Conservation (phyloP, 2,329 filamentous ascomycete genomes). For the Colletotrichum viniferum region DNA sequence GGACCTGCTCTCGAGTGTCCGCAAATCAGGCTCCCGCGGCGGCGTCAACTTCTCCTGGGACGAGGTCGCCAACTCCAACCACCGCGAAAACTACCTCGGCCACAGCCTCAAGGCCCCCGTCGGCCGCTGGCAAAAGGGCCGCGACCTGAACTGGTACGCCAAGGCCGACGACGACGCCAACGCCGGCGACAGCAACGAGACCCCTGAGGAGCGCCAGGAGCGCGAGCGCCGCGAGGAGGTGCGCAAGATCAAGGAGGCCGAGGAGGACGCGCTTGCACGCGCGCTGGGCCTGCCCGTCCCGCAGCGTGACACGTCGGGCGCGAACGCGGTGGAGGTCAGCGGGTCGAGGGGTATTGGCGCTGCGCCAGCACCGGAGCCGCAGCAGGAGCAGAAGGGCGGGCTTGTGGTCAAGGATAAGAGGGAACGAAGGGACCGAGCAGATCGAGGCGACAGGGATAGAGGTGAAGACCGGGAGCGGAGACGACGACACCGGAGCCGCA, state of each 20-base stretch:
- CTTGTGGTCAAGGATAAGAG: slow-evolving; percentile 25
- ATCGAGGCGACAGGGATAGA: slow-evolving; percentile 23
- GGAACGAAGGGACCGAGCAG: slow-evolving; percentile 15
- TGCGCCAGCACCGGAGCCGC: slow-evolving; percentile 21
- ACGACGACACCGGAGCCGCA: slow-evolving; percentile 40
- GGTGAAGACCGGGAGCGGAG: slow-evolving; percentile 35
- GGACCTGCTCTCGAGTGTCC: slow-evolving; percentile 92
- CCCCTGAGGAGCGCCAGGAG: slow-evolving; percentile 60
- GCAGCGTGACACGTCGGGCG: slow-evolving; percentile 59
- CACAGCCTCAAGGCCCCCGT: slow-evolving; percentile 93
- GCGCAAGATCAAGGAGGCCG: slow-evolving; percentile 82
- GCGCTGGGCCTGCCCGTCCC: slow-evolving; percentile 82
- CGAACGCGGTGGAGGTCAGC: slow-evolving; percentile 72
- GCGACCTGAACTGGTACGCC: slow-evolving; percentile 69
- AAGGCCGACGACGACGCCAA: slow-evolving; percentile 57
- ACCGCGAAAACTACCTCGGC: slow-evolving; percentile 89
- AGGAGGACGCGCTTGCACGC: slow-evolving; percentile 86
- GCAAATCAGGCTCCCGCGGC: slow-evolving; percentile 88
- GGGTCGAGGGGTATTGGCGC: slow-evolving; percentile 38
- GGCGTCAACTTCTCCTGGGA: slow-evolving; percentile 98
- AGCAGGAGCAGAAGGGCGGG: slow-evolving; percentile 21
- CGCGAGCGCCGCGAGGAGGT: slow-evolving; percentile 78
- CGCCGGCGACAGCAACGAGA: slow-evolving; percentile 58
- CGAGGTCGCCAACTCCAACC: slow-evolving; percentile 83
- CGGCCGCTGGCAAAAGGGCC: slow-evolving; percentile 87